These are phyloP conservation scores for Arxiozyma heterogenica DNA, from an alignment of 1,139 yeast genomes.

Conservation along the genomic window DNA sequence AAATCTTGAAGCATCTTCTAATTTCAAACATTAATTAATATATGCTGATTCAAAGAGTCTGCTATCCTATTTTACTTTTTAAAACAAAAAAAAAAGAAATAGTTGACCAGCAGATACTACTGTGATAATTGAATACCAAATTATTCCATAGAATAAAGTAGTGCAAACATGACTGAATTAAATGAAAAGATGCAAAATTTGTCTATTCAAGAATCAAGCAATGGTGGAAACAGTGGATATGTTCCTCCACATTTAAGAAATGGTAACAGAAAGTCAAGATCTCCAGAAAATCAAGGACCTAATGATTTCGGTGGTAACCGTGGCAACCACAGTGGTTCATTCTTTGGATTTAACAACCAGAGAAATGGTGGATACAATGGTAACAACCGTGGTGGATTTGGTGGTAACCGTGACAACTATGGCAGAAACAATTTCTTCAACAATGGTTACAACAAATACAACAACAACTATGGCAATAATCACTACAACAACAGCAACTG, in stretches of 20 bases:
- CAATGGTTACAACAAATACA: background rate
- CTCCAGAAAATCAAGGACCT: slow-evolving; percentile 1
- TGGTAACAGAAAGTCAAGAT: slow-evolving; percentile 4
- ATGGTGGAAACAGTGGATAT: slow-evolving; percentile 33
- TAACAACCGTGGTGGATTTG: slow-evolving; percentile 18
- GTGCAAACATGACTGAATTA: slow-evolving; percentile 36
- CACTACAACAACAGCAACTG: background rate
- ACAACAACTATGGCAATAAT: background rate
- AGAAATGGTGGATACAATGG: slow-evolving; percentile 1
- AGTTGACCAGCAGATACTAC: background rate
- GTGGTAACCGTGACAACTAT: slow-evolving; percentile 14
- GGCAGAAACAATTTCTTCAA: slow-evolving; percentile 15
- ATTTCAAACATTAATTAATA: background rate
- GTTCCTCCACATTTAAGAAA: slow-evolving; percentile 64
- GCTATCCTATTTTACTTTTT: background rate
- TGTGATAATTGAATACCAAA: too few relatives aligned
- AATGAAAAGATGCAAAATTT: slow-evolving; percentile 38
- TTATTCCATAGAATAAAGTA: too few relatives aligned
- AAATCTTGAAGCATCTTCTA: background rate
- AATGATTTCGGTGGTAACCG: slow-evolving; percentile 19
- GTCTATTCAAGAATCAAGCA: slow-evolving; percentile 23
- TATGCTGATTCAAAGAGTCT: background rate
- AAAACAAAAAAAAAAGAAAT: background rate
- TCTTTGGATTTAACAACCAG: slow-evolving; percentile 15
- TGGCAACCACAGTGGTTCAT: slow-evolving; percentile 26